Evolutionary conservation across 768 basidiomycete genomes (phyloP), one percentile per base, ranked within the genome.

Genomic region (Coprinopsis sp.): DNA sequence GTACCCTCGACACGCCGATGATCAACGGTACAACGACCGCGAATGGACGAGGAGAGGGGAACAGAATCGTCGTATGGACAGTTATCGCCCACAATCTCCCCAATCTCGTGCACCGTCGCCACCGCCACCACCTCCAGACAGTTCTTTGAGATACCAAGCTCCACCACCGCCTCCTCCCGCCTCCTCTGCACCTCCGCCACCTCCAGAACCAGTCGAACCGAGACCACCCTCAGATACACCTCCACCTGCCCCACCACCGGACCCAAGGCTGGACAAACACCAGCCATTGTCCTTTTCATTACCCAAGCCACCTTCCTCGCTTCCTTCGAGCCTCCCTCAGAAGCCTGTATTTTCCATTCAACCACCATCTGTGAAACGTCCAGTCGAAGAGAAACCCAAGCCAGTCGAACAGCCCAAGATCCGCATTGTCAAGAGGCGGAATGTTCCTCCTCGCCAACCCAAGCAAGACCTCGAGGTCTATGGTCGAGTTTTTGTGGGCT

Each of bases 391-490:
- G 34, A 36, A 22, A 43, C 58, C 25, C 50, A 54, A 25, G 31
- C 39, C 24, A 62, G 62, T 58, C 62, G 37, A 45, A 16, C 50
- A 47, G 16, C 52, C 58, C 16, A 63, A 64, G 46, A 48, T 57
- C 23, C 54, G 58, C 21, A 45, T 56, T 10, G 54, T 58, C 30
- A 64, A 64, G 43, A 72, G 64, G 51, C 70, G 72, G 7, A 68
- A 66, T n/a, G 18, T 44, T 60, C 23, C 66, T 64, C 46, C 73
- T 66, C 52, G 74, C 72, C 14, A 68, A 67, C 25, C 70, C 69
- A 78, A 84, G 51, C 78, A 86, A 47, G 90, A 92, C 54, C 63
- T 73, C 51, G 69, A 72, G 36, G 81, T 78, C 0, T 91, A 88
- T 59, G 83, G 85, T 27, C 73, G 78, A 46, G 64, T 63, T 13